These are phyloP conservation scores for Wickerhamomyces silvicola DNA, from an alignment of 805 yeast species.

Conservation along the genomic window DNA sequence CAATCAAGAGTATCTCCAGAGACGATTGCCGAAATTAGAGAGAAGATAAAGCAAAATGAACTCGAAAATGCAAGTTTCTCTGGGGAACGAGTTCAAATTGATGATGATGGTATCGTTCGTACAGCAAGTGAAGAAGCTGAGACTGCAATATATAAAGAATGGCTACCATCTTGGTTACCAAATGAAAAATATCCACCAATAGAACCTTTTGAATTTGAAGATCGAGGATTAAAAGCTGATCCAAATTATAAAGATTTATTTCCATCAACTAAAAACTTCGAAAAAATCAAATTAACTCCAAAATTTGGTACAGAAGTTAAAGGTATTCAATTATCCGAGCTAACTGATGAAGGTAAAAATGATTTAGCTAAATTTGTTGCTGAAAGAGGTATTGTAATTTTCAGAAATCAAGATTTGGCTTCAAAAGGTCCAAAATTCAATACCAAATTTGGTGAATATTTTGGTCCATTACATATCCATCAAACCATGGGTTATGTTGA, in stretches of 20 bases:
- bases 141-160: conserved; percentile 37
- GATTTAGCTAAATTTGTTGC: conserved; percentile 64
- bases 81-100: too few relatives aligned
- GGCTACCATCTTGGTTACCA: conserved; percentile 57
- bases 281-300: conserved; percentile 50
- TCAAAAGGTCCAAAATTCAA: conserved; percentile 39
- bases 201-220: conserved; percentile 32
- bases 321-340: conserved; percentile 51
- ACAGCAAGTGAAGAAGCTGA: conserved; percentile 22
- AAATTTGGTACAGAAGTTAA: conserved; percentile 57
- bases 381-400: conserved; percentile 57
- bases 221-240: conserved; percentile 1
- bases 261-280: neutral
- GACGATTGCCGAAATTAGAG: too few relatives aligned
- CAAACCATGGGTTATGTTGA: conserved; percentile 66
- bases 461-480: conserved; percentile 65
- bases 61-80: too few relatives aligned
- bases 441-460: conserved; percentile 49
- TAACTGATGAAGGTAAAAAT: conserved; percentile 50
- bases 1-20: too few relatives aligned
- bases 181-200: conserved; percentile 41
- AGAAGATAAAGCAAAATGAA: too few relatives aligned
- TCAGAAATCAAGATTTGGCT: conserved; percentile 59
- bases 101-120: neutral
- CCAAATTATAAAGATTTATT: neutral